Evolutionary conservation across 2,329 filamentous ascomycete species (phyloP).

Genomic region (Tolypocladium album): DNA sequence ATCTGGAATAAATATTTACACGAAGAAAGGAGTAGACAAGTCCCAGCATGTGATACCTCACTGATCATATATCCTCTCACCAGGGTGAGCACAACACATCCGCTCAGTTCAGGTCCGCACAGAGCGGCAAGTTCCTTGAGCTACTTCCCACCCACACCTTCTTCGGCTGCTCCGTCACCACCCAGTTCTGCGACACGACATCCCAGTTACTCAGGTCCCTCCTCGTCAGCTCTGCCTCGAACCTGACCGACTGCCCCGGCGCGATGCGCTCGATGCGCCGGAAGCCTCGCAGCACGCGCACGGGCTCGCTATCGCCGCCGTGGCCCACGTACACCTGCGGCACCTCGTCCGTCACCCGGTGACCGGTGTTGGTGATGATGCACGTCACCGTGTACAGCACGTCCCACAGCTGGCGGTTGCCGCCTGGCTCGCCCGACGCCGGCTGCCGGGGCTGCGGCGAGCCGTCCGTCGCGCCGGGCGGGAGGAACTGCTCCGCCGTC

Average conservation of each 20-base stretch:
- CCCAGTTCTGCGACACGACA: conserved; percentile 69
- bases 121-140: conserved; percentile 41
- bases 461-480: conserved; percentile 43
- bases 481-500: conserved; percentile 48
- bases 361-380: conserved; percentile 62
- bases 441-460: conserved; percentile 43
- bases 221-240: conserved; percentile 59
- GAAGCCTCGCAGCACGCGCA: conserved; percentile 64
- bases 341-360: conserved; percentile 55
- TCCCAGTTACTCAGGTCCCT: conserved; percentile 89
- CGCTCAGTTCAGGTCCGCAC: conserved; percentile 7
- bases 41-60: too few species aligned
- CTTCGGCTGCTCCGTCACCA: conserved; percentile 42
- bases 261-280: conserved; percentile 60
- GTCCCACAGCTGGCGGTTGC: conserved; percentile 57
- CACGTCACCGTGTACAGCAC: conserved; percentile 57
- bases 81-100: too few species aligned
- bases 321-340: conserved; percentile 72
- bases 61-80: too few species aligned
- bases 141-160: conserved; percentile 44
- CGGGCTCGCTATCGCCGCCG: conserved; percentile 64
- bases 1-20: neutral
- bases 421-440: conserved; percentile 45
- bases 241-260: conserved; percentile 56
- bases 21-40: too few species aligned